Evolutionary conservation across 208 protist species (phyloP), one percentile per base, ranked within the genome.

Genomic region (Angomonas deanei): DNA sequence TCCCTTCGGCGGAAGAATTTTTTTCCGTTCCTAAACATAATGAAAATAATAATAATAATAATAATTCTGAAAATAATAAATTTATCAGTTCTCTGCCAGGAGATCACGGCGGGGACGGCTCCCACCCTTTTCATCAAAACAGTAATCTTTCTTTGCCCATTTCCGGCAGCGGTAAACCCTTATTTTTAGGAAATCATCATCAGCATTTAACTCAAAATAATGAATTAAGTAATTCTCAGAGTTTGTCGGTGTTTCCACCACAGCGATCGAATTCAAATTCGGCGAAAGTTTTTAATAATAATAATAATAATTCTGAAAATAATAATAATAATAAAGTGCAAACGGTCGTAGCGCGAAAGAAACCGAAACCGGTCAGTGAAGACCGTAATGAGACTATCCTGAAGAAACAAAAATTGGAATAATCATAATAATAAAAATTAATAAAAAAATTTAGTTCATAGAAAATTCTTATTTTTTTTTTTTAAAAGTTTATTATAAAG

Each of bases 131-230:
- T 61, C 19, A 10, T 27, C 47, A 5, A 8, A 5, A 26, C 47
- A 53, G 47, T 24, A 66, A 67, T 53, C 64, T 90, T 34, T 90
- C 86, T 15, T 89, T 93, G 81, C 89, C 89, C 19, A 72, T 83
- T 64, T 86, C 83, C 21, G 61, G 71, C n/a, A 74, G 53, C 23
- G 73, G 80, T 24, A 66, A 78, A 34, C 59, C 84, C 19, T 72
- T 86, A 38, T 80, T 78, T 32, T n/a, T n/a, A n/a, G n/a, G n/a
- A n/a, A n/a, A n/a, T n/a, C n/a, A n/a, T n/a, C n/a, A n/a, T n/a
- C n/a, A n/a, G n/a, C n/a, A n/a, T n/a, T n/a, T n/a, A n/a, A n/a
- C n/a, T n/a, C n/a, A n/a, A n/a, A 11, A 60, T 42, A 71, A 71
- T 50, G 68, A 80, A 39, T n/a, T n/a, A n/a, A 42, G 36, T 42